Conservation (phyloP, 805 yeast species). For the Candida ficus region DNA sequence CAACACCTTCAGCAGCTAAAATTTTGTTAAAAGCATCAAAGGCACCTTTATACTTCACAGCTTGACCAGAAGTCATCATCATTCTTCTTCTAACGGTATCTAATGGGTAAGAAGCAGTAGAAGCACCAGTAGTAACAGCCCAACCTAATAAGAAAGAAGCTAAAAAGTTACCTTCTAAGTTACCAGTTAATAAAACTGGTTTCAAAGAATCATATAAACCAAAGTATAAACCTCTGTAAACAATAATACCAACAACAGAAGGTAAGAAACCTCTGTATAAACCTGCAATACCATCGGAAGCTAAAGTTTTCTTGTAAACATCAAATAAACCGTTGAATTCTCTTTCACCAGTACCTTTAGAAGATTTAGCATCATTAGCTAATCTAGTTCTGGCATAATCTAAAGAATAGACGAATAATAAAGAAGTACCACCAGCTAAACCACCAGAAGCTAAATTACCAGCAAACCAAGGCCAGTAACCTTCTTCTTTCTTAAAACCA, state of each 20-base stretch:
- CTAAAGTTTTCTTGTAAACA: conserved; percentile 93
- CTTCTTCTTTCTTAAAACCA: conserved; percentile 95
- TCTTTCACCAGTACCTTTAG: conserved; percentile 83
- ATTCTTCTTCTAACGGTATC: conserved; percentile 99
- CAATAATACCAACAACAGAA: conserved; percentile 95
- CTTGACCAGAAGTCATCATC: conserved; percentile 99
- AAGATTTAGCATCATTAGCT: conserved; percentile 94
- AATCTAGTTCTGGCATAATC: conserved; percentile 99
- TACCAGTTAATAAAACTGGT: conserved; percentile 91
- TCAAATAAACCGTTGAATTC: conserved; percentile 96
- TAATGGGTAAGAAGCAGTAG: conserved; percentile 98
- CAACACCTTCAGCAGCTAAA: conserved; percentile 93
- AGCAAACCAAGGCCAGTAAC: conserved; percentile 90
- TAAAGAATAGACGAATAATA: conserved; percentile 90
- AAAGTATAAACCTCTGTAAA: conserved; percentile 98
- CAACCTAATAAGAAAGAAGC: conserved; percentile 97
- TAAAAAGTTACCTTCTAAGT: conserved; percentile 88
- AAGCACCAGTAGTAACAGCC: conserved; percentile 97
- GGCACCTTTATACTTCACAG: conserved; percentile 94
- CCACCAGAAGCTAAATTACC: conserved; percentile 99
- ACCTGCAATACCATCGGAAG: conserved; percentile 97
- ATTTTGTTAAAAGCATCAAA: conserved; percentile 87
- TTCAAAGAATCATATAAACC: conserved; percentile 96
- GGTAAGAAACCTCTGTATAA: conserved; percentile 99
- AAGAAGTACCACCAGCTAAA: conserved; percentile 95